These are phyloP conservation scores for Suillus placidus DNA, from an alignment of 768 basidiomycete species.

Conservation along the genomic window DNA sequence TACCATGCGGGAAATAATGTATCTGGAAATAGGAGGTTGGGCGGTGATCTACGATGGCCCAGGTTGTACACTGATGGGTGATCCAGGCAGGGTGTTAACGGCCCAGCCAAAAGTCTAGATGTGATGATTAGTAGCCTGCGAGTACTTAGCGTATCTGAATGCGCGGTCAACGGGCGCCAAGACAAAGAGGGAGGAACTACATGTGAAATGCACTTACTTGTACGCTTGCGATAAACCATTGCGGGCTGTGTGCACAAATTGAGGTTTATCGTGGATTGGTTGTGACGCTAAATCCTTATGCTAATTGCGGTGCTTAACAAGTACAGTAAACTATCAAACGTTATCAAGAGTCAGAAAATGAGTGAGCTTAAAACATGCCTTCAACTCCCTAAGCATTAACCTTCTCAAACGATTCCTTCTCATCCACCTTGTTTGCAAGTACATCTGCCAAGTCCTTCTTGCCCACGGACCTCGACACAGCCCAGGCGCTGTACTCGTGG, in stretches of 20 bases:
- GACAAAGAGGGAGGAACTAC: not conserved
- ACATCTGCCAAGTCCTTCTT: slow-evolving; percentile 62
- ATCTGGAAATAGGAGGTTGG: not conserved
- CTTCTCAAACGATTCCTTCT: slow-evolving; percentile 15
- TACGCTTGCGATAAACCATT: not conserved
- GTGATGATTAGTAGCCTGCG: not conserved
- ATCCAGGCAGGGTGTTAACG: not conserved
- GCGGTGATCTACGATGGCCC: not conserved
- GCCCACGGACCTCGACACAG: slow-evolving; percentile 60
- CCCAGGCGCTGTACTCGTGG: slow-evolving; percentile 73
- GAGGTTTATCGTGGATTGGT: not conserved
- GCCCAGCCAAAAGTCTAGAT: not conserved
- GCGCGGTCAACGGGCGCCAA: not conserved
- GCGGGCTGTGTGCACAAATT: not conserved
- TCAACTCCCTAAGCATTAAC: not conserved
- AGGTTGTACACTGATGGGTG: not conserved
- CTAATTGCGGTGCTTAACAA: slow-evolving; percentile 4
- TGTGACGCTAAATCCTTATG: not conserved
- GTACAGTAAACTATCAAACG: slow-evolving; percentile 8
- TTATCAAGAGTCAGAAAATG: not conserved
- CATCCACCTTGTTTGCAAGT: slow-evolving; percentile 23
- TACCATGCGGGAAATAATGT: not conserved
- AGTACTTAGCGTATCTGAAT: not conserved
- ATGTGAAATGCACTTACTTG: not conserved
- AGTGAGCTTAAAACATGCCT: not conserved